phyloP scores from a whole-genome alignment of 169 alveolate species.

The Plasmodium blacklocki region DNA sequence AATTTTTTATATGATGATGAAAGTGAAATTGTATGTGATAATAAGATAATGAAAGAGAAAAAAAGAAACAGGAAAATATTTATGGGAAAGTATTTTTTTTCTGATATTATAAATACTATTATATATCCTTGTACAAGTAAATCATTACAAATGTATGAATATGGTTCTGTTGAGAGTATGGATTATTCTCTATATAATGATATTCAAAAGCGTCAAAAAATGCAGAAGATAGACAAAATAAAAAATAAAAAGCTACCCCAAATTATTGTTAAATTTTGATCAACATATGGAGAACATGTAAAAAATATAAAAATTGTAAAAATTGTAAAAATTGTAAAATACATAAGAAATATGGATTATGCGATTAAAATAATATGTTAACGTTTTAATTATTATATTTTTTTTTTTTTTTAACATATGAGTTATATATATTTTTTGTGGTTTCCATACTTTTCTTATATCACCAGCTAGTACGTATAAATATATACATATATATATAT shows the following conservation, averaged over 20 bases:
- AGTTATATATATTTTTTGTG: slow-evolving; percentile 11
- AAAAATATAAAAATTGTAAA: no score
- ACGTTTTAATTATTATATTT: not conserved
- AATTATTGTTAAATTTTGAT: slow-evolving; percentile 40
- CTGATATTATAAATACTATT: slow-evolving; percentile 48
- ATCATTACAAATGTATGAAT: no score
- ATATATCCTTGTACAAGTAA: not conserved
- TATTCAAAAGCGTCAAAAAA: no score
- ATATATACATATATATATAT: not conserved
- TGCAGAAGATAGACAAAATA: not conserved
- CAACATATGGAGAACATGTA: not conserved
- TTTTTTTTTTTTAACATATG: slow-evolving; percentile 12
- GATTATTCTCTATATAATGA: no score
- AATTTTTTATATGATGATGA: not conserved
- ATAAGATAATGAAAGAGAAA: slow-evolving; percentile 1
- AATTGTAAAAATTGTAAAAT: no score
- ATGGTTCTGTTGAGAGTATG: no score
- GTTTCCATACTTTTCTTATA: slow-evolving; percentile 9
- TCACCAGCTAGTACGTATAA: not conserved
- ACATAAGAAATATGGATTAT: no score
- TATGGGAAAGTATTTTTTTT: slow-evolving; percentile 72
- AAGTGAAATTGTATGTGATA: slow-evolving; percentile 1
- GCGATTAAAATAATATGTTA: not conserved
- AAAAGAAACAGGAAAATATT: slow-evolving; percentile 40
- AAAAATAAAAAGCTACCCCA: slow-evolving; percentile 12